Conservation (phyloP, 2,329 filamentous ascomycete genomes). For the Nectriaceae sp. region DNA sequence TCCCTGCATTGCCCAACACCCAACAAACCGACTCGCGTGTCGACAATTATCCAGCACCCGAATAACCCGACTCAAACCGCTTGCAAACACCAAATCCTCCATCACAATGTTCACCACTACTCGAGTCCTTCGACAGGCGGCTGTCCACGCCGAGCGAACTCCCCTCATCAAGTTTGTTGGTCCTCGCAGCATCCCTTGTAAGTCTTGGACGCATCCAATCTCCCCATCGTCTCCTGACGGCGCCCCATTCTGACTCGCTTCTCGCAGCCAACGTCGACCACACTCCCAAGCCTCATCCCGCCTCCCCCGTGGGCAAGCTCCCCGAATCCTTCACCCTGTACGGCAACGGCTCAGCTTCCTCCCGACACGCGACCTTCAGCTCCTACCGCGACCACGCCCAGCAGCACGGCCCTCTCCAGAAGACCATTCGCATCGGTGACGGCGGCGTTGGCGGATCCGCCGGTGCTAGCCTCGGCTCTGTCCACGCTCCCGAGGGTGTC, state of each 20-base stretch:
- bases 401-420: slow-evolving; percentile 74
- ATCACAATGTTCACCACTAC: slow-evolving; percentile 56
- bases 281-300: slow-evolving; percentile 72
- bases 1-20: background rate
- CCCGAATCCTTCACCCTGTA: slow-evolving; percentile 52
- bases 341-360: slow-evolving; percentile 33
- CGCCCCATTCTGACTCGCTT: background rate
- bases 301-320: slow-evolving; percentile 65
- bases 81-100: slow-evolving; percentile 10
- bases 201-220: slow-evolving; percentile 23
- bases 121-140: slow-evolving; percentile 58
- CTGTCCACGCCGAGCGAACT: slow-evolving; percentile 59
- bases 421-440: slow-evolving; percentile 46
- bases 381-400: slow-evolving; percentile 77
- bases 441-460: slow-evolving; percentile 62
- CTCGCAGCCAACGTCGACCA: slow-evolving; percentile 70
- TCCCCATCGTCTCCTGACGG: background rate
- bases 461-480: slow-evolving; percentile 71
- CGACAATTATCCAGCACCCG: slow-evolving; percentile 1
- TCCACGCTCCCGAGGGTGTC: slow-evolving; percentile 71
- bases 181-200: slow-evolving; percentile 60
- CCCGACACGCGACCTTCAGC: slow-evolving; percentile 66
- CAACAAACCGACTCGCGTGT: background rate
- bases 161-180: slow-evolving; percentile 65
- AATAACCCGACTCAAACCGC: slow-evolving; percentile 5